Base-by-base conservation (phyloP, 805 yeast genomes). In the Spencermartinsiella europaea region DNA sequence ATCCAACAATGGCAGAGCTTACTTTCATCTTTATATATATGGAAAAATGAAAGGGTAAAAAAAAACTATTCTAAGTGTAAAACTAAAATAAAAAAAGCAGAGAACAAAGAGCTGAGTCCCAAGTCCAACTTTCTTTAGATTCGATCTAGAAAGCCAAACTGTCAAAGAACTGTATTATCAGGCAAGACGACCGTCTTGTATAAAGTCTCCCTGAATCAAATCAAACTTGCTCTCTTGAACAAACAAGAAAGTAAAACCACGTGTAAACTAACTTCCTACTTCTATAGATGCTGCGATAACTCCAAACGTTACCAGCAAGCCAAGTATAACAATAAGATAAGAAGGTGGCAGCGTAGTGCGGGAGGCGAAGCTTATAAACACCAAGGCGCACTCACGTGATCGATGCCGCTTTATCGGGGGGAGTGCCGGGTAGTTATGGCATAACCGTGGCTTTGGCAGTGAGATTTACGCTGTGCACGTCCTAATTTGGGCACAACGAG, bases 11-110 rank as follows among this genome's bases (percentile, higher is more conserved):
- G 36, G 55, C 46, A 22, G 38, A 39, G 42, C 46, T 37, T 44
- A 57, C 48, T 44, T 55, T 58, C 61, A 57, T 57, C 40, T 20
- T 53, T 14, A 37, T 15, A 5, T 31, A 40, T 3, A n/a, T 16
- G 15, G 22, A 2, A 28, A 40, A 15, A 16, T 14, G 28, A 28
- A 16, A 27, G 44, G 12, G 14, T 10, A 28, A 10, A n/a, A n/a
- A 34, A 8, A 17, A 34, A 34, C 38, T 12, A 34, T 14, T 10
- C 12, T 10, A 28, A 28, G 33, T 34, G n/a, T 15, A 34, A 34
- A 34, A 34, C 5, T 14, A 7, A 17, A 41, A 34, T 5, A 31
- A 28, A 33, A 4, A 3, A 12, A 17, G 12, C 7, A 7, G 15
- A 16, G 14, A 19, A 19, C 17, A 16, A 15, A 28, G 14, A 41